phyloP scores from a whole-genome alignment of 345 rosid genomes.

The Citrus glauca region DNA sequence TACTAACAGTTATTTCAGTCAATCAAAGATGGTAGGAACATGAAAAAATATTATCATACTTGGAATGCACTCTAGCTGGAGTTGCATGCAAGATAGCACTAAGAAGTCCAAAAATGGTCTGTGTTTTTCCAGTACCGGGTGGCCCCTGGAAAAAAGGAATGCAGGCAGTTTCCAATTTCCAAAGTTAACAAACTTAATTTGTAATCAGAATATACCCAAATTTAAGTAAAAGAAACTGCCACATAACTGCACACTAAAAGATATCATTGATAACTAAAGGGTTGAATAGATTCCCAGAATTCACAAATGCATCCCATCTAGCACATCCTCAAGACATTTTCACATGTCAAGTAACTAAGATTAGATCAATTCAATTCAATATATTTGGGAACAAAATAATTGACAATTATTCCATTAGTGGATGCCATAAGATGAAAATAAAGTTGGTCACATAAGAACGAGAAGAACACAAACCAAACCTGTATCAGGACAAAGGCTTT shows the following conservation, averaged over 20 bases:
- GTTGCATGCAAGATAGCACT: conserved; percentile 97
- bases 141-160: conserved; percentile 65
- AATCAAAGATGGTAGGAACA: conserved; percentile 5
- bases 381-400: neutral
- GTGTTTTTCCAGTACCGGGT: conserved; percentile 98
- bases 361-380: neutral
- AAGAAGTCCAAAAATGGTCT: conserved; percentile 89
- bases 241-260: neutral
- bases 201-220: neutral
- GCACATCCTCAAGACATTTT: neutral
- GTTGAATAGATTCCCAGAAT: neutral
- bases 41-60: conserved; percentile 35
- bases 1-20: neutral
- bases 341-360: neutral
- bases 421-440: neutral
- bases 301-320: too few relatives aligned
- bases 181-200: neutral
- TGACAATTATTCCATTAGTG: neutral
- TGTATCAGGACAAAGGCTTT: conserved; percentile 83
- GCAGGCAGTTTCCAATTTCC: conserved; percentile 13
- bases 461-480: conserved; percentile 42
- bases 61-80: conserved; percentile 66
- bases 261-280: neutral
- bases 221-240: neutral
- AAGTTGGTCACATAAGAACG: conserved; percentile 8